A percentile compares a stretch with the other conserved stretches of the same genome.
These are phyloP conservation scores for Gomphus bonarii DNA, from an alignment of 1,284 basidiomycete genomes.

Conservation along the genomic window DNA sequence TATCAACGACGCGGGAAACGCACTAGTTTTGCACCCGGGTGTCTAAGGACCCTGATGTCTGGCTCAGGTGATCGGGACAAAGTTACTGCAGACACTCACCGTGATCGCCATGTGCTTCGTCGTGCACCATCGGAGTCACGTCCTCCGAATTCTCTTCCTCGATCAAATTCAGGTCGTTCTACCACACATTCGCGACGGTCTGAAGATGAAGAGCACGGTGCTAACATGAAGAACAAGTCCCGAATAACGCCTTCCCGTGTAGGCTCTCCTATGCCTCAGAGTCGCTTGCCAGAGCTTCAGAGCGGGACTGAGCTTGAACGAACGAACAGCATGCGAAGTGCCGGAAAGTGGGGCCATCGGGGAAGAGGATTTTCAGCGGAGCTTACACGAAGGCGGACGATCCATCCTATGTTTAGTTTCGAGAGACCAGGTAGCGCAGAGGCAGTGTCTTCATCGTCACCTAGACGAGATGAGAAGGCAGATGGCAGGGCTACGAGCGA, in stretches of 20 bases:
- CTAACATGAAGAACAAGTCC: not conserved
- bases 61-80: not conserved
- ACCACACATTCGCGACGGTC: not conserved
- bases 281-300: not conserved
- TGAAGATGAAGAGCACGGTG: not conserved
- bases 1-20: not conserved
- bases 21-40: slow-evolving; percentile 2
- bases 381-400: slow-evolving; percentile 4
- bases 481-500: not conserved
- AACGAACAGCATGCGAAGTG: slow-evolving; percentile 1
- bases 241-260: slow-evolving; percentile 5
- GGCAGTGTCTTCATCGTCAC: not conserved
- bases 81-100: not conserved
- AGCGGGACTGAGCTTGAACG: not conserved
- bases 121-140: slow-evolving; percentile 1
- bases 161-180: not conserved
- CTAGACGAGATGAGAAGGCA: not conserved
- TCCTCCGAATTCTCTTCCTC: not conserved
- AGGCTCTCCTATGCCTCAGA: slow-evolving; percentile 8
- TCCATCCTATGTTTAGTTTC: slow-evolving; percentile 11
- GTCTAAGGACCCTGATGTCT: slow-evolving; percentile 4
- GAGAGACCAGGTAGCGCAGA: slow-evolving; percentile 5
- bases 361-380: slow-evolving; percentile 3
- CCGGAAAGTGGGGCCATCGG: slow-evolving; percentile 8
- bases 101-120: not conserved